phyloP scores from a whole-genome alignment of 306 rosid genomes.

The Cucurbita ficifolia region DNA sequence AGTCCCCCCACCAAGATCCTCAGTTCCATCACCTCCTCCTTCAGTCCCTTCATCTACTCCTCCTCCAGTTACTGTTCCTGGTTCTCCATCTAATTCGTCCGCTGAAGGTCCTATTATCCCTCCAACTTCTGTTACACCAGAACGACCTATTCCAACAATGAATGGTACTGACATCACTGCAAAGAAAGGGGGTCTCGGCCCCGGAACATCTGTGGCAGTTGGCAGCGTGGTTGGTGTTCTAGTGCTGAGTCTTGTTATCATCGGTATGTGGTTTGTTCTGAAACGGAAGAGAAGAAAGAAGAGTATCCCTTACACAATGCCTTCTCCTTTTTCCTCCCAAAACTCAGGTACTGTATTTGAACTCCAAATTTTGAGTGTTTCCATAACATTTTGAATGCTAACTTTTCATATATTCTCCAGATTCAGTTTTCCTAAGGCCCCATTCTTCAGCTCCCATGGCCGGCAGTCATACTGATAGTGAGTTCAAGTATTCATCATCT shows the following conservation, averaged over 20 bases:
- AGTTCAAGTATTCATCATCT: constrained; percentile 44
- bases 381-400: background rate
- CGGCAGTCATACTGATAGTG: constrained; percentile 45
- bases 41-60: constrained; percentile 49
- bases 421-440: constrained; percentile 54
- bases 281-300: constrained; percentile 40
- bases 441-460: constrained; percentile 39
- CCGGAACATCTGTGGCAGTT: constrained; percentile 43
- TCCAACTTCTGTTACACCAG: constrained; percentile 27
- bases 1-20: constrained; percentile 19
- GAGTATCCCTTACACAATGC: constrained; percentile 24
- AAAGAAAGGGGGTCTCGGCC: constrained; percentile 24
- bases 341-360: constrained; percentile 59
- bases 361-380: background rate
- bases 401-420: constrained; percentile 28
- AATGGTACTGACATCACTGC: constrained; percentile 9
- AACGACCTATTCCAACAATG: constrained; percentile 50
- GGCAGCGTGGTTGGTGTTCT: constrained; percentile 48
- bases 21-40: constrained; percentile 51
- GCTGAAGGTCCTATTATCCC: constrained; percentile 9
- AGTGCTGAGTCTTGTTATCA: constrained; percentile 50
- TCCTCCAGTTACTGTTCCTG: constrained; percentile 30
- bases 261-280: constrained; percentile 45
- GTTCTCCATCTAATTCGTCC: constrained; percentile 27
- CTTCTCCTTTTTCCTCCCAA: constrained; percentile 89